Conservation (phyloP, 768 basidiomycete species). For the Zangia roseola region DNA sequence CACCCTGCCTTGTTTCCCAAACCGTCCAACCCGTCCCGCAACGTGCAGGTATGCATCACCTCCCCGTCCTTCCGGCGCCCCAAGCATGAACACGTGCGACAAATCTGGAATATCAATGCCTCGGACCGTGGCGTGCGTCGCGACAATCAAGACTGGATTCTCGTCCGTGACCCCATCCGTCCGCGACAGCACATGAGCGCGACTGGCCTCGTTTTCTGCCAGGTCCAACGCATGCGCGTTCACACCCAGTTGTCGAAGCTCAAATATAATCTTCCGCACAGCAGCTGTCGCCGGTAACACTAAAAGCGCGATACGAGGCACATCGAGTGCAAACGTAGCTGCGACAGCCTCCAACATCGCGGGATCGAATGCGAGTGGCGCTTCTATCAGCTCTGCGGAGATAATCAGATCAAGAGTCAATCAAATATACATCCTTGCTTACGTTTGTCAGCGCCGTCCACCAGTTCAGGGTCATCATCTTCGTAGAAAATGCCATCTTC, state of each 20-base stretch:
- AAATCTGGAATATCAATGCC: slow-evolving; percentile 72
- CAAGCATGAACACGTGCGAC: slow-evolving; percentile 73
- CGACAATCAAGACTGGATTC: slow-evolving; percentile 64
- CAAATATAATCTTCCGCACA: slow-evolving; percentile 61
- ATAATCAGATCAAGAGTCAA: slow-evolving; percentile 6
- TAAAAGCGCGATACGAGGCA: slow-evolving; percentile 64
- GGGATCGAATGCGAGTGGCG: slow-evolving; percentile 53
- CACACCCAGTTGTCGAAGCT: slow-evolving; percentile 63
- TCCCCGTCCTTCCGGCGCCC: slow-evolving; percentile 50
- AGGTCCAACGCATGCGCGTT: slow-evolving; percentile 65
- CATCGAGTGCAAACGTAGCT: slow-evolving; percentile 68
- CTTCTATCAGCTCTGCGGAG: slow-evolving; percentile 42
- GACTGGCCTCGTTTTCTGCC: slow-evolving; percentile 40
- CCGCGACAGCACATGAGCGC: slow-evolving; percentile 41
- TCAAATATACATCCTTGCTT: background rate
- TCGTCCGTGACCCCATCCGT: slow-evolving; percentile 34
- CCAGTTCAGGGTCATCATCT: slow-evolving; percentile 17
- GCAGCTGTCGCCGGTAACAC: slow-evolving; percentile 63
- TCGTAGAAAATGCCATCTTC: slow-evolving; percentile 25
- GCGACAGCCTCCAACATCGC: slow-evolving; percentile 66
- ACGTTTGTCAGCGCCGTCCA: slow-evolving; percentile 24
- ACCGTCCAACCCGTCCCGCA: slow-evolving; percentile 75
- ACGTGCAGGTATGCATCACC: slow-evolving; percentile 68
- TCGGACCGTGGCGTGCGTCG: slow-evolving; percentile 66
- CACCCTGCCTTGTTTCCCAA: slow-evolving; percentile 64